These are phyloP conservation scores for Amauroascus verrucosus DNA, from an alignment of 2,329 filamentous ascomycete species.

Conservation along the genomic window DNA sequence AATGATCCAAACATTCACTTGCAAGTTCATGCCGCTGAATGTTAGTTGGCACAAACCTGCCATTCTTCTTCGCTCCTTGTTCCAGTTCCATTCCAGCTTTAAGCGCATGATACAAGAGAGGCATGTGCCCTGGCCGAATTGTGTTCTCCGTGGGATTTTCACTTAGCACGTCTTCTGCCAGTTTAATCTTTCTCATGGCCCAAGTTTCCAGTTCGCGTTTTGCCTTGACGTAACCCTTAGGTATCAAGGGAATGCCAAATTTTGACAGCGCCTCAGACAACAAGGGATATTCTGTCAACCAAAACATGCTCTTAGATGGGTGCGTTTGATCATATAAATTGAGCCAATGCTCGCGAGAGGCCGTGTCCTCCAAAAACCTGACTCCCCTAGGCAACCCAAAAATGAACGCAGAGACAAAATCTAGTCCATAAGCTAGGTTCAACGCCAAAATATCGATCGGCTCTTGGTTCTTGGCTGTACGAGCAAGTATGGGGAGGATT, in stretches of 20 bases:
- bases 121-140: constrained; percentile 8
- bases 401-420: constrained; percentile 59
- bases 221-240: constrained; percentile 2
- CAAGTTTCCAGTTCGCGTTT: constrained; percentile 8
- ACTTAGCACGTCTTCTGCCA: constrained; percentile 5
- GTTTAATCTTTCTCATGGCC: constrained; percentile 9
- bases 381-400: constrained; percentile 53
- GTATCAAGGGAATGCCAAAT: constrained; percentile 7
- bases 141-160: constrained; percentile 7
- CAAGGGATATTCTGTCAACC: constrained; percentile 6
- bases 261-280: not conserved
- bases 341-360: constrained; percentile 50
- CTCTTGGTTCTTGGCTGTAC: constrained; percentile 16
- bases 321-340: constrained; percentile 43
- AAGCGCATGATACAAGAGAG: constrained; percentile 8
- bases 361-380: constrained; percentile 46
- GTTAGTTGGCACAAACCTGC: constrained; percentile 3
- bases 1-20: constrained; percentile 9
- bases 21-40: constrained; percentile 8
- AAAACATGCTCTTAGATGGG: constrained; percentile 8
- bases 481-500: constrained; percentile 45
- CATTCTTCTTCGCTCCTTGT: constrained; percentile 3
- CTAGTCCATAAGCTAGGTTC: constrained; percentile 58
- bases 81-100: constrained; percentile 8
- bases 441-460: constrained; percentile 46